Evolutionary conservation across 164 flowering plant genomes (phyloP).

Genomic region (Saururus chinensis): DNA sequence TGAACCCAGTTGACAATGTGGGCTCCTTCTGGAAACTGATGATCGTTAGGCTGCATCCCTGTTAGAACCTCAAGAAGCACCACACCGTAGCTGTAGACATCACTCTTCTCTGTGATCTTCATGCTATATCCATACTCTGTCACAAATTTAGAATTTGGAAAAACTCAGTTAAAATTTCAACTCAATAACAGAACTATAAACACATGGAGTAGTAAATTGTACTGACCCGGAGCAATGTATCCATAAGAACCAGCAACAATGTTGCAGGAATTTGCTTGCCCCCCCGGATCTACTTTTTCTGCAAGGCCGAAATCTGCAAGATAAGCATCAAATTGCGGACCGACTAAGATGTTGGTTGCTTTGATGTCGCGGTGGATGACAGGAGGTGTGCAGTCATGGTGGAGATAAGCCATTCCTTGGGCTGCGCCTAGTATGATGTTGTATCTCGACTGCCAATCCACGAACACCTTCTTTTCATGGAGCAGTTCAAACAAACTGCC

Average conservation of each 20-base stretch:
- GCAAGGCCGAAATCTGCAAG: slow-evolving; percentile 68
- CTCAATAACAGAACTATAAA: no score
- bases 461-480: slow-evolving; percentile 30
- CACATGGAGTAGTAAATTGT: background rate
- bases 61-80: slow-evolving; percentile 55
- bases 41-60: slow-evolving; percentile 43
- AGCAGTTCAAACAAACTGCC: slow-evolving; percentile 45
- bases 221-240: slow-evolving; percentile 64
- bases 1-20: slow-evolving; percentile 46
- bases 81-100: slow-evolving; percentile 58
- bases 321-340: slow-evolving; percentile 41
- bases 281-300: slow-evolving; percentile 29
- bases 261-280: slow-evolving; percentile 19
- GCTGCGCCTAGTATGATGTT: slow-evolving; percentile 49
- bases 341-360: slow-evolving; percentile 50
- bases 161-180: background rate
- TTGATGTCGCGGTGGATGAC: slow-evolving; percentile 58
- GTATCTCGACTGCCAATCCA: slow-evolving; percentile 57
- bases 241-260: slow-evolving; percentile 59
- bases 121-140: slow-evolving; percentile 59
- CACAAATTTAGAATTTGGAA: slow-evolving; percentile 2
- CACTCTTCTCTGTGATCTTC: slow-evolving; percentile 55
- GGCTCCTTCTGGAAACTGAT: slow-evolving; percentile 28
- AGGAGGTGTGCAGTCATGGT: slow-evolving; percentile 61
- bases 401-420: slow-evolving; percentile 55